Base-by-base conservation (phyloP, 306 rosid genomes). In the Glycine tomentella region DNA sequence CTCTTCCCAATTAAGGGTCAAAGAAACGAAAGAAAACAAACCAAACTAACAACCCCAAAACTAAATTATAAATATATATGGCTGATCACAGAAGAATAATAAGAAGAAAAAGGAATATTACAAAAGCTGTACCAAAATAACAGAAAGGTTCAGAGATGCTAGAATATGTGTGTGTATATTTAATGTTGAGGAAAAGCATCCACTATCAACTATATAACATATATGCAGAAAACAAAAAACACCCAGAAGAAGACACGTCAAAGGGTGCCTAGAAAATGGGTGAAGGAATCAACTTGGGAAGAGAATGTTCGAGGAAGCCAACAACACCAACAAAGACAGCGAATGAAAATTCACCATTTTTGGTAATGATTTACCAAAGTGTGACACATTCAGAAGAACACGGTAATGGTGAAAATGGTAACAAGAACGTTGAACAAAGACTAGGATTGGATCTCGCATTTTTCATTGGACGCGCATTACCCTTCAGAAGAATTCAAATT, bases 401-500 rank as follows among this genome's bases (percentile, higher is more conserved):
- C 2, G 1, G 14, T 3, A 13, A 13, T 0, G 14, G n/a, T 1
- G n/a, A 52, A 17, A 42, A 73, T n/a, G 66, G 31, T 12, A 14
- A 25, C 0, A 14, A 46, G 0, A 79, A 81, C 63, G 78, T 61
- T 81, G 86, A 81, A 86, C 65, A 58, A 53, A 72, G 77, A 87
- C 78, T 79, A 69, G 66, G 55, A 15, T 71, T 72, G 72, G 94
- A 90, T 94, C 91, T 92, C 70, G 75, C 89, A 79, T 89, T 82
- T 80, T 86, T 70, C 34, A 50, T 1, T 34, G 38, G 9, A 90
- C 91, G 84, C 88, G 91, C 95, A 86, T 84, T 87, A 52, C 48
- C 53, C 20, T 50, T 61, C 33, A 38, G 45, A 55, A 58, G 12
- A 16, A 48, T 68, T 75, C 80, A 72, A 87, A 75, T 36, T 76